Evolutionary conservation across 305 asterid genomes (phyloP), one percentile per base, ranked within the genome.

Genomic region (Fraxinus nigra): DNA sequence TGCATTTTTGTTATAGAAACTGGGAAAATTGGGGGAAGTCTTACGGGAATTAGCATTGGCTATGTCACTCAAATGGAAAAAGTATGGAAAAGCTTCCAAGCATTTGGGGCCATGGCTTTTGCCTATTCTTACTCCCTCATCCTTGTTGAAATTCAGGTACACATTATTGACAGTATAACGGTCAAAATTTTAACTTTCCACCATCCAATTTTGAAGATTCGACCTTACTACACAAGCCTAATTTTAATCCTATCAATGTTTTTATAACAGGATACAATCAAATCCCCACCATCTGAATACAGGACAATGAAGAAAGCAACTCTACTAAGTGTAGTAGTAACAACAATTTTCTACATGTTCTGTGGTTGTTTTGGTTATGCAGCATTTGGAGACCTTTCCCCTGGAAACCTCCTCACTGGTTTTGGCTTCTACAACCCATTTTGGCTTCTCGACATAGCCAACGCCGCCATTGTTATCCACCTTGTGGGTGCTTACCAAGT

Each of bases 311-410:
- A 91, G 89, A 92, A 88, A 46, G 99, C 98, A 7, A 92, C 97
- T 0, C 76, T 90, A 8, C 11, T 90, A 2, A 95, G 98, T 37
- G 93, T 95, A 2, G 87, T 86, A 2, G 92, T 92, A 3, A 93
- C 98, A 59, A 95, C 98, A 0, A 16, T 92, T 10, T 93, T 95
- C 94, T 95, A 93, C 94, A 91, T 93, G 97, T 85, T 88, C 0
- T 95, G 98, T 35, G 99, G 99, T 9, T 93, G 98, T 76, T 91
- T 92, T 38, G 98, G 97, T 51, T 93, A 93, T 59, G 99, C 99
- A 1, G 97, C 98, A 7, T 95, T 93, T 13, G 97, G 99, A 0
- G 98, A 95, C 81, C 73, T 80, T 11, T 85, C 99, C 30, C 99
- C 98, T 0, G 96, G 94, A 18, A 95, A 92, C 78, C 94, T 95